Evolutionary conservation across 31 red algal genomes (phyloP).

Genomic region (Asparagopsis taxiformis): DNA sequence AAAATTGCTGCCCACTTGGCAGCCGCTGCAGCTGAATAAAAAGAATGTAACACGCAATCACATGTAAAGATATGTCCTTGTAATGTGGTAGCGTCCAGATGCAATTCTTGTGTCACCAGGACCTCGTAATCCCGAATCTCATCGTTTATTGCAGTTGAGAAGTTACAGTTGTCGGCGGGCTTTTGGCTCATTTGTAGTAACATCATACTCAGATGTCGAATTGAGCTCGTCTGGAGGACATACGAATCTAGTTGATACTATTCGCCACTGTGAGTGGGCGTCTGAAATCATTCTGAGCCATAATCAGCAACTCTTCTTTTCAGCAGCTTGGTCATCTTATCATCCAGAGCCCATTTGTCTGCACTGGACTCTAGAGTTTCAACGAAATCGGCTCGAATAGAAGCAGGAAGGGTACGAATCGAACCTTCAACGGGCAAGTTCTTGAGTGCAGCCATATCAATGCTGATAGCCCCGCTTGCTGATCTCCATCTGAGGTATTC

Average conservation of each 20-base stretch:
- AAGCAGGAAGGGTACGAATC: not conserved
- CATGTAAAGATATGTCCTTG: no score
- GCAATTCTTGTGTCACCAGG: no score
- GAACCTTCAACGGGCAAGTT: conserved; percentile 24
- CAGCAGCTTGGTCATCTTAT: conserved; percentile 61
- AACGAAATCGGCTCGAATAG: conserved; percentile 9
- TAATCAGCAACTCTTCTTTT: conserved; percentile 42
- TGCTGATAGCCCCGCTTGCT: not conserved
- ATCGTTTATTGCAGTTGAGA: no score
- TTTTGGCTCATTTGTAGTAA: no score
- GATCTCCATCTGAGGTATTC: conserved; percentile 36
- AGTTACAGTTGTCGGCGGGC: no score
- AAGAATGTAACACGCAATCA: no score
- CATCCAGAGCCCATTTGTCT: conserved; percentile 54
- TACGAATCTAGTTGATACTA: no score
- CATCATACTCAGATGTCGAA: no score
- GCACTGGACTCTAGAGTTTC: conserved; percentile 44
- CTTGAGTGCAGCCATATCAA: conserved; percentile 16
- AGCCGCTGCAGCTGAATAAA: conserved; percentile 20
- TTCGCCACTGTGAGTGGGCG: no score
- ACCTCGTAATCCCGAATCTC: no score
- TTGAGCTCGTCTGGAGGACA: no score
- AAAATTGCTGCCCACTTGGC: conserved; percentile 63
- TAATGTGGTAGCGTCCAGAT: no score
- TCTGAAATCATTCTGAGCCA: not conserved